Conservation (phyloP, 1,284 basidiomycete genomes). For the Agroathelia rolfsii region DNA sequence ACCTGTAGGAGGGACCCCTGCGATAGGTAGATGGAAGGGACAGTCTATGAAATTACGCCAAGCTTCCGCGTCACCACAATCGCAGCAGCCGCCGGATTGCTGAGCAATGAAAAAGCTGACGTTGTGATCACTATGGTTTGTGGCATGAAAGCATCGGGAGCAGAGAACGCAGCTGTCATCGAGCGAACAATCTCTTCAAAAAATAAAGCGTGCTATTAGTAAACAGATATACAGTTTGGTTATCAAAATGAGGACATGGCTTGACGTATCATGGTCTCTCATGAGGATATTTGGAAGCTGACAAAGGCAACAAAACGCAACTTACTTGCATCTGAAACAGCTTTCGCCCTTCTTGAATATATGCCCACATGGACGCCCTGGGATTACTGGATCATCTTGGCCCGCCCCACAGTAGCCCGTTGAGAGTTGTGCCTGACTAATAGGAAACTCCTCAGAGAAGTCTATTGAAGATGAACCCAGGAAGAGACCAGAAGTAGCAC, state of each 20-base stretch:
- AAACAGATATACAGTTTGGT: too few relatives aligned
- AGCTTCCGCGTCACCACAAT: slow-evolving; percentile 85
- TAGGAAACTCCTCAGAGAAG: too few relatives aligned
- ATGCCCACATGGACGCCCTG: slow-evolving; percentile 62
- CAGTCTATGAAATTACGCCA: slow-evolving; percentile 67
- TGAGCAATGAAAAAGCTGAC: slow-evolving; percentile 87
- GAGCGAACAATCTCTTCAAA: slow-evolving; percentile 72
- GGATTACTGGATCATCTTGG: slow-evolving; percentile 44
- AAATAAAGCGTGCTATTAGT: slow-evolving; percentile 2
- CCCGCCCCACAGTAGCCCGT: slow-evolving; percentile 44
- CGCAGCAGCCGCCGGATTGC: slow-evolving; percentile 85
- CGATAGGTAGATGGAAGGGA: slow-evolving; percentile 49
- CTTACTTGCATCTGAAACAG: slow-evolving; percentile 88
- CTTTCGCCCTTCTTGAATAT: slow-evolving; percentile 80
- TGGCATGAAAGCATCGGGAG: slow-evolving; percentile 77
- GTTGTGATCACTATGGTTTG: slow-evolving; percentile 78
- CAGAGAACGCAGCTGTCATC: slow-evolving; percentile 87
- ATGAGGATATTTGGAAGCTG: slow-evolving; percentile 2
- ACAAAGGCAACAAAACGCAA: slow-evolving; percentile 9
- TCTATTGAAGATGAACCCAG: slow-evolving; percentile 54
- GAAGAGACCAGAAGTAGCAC: slow-evolving; percentile 58
- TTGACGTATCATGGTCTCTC: background rate
- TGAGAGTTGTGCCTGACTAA: slow-evolving; percentile 58
- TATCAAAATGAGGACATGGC: too few relatives aligned
- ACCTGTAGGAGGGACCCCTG: slow-evolving; percentile 17